phyloP scores from a whole-genome alignment of 1,284 basidiomycete genomes.

The Rhodotorula sp. region DNA sequence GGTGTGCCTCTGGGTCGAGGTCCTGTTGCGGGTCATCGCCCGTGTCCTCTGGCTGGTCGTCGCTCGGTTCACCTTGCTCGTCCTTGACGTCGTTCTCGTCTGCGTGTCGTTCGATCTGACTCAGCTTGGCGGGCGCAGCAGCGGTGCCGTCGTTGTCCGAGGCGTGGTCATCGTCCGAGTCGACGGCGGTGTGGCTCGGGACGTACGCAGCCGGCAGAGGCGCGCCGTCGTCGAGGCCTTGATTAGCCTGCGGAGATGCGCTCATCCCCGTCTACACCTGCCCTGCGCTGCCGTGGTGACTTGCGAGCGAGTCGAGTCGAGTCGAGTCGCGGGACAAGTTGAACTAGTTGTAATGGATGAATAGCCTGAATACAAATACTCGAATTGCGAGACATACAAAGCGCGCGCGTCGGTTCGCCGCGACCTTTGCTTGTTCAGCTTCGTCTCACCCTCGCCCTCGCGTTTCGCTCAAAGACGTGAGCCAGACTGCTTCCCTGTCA shows the following conservation, averaged over 20 bases:
- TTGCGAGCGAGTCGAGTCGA: not conserved
- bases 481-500: not conserved
- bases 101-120: constrained; percentile 46
- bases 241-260: constrained; percentile 23
- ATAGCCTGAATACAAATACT: not conserved
- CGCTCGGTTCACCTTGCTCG: constrained; percentile 42
- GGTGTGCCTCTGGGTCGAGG: constrained; percentile 38
- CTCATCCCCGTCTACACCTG: not conserved
- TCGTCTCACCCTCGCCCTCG: not conserved
- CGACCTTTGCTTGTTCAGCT: not conserved
- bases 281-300: not conserved
- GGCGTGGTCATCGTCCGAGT: not conserved
- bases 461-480: not conserved
- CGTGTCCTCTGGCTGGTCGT: constrained; percentile 40
- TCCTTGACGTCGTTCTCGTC: constrained; percentile 61
- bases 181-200: constrained; percentile 15
- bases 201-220: constrained; percentile 8
- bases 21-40: constrained; percentile 32
- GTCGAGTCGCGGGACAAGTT: not conserved
- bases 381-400: not conserved
- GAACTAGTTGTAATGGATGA: not conserved
- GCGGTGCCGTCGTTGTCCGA: not conserved
- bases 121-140: constrained; percentile 34
- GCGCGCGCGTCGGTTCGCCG: not conserved
- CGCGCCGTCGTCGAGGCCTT: constrained; percentile 22